Evolutionary conservation across 345 rosid species (phyloP).

Genomic region (Citrus inodora): DNA sequence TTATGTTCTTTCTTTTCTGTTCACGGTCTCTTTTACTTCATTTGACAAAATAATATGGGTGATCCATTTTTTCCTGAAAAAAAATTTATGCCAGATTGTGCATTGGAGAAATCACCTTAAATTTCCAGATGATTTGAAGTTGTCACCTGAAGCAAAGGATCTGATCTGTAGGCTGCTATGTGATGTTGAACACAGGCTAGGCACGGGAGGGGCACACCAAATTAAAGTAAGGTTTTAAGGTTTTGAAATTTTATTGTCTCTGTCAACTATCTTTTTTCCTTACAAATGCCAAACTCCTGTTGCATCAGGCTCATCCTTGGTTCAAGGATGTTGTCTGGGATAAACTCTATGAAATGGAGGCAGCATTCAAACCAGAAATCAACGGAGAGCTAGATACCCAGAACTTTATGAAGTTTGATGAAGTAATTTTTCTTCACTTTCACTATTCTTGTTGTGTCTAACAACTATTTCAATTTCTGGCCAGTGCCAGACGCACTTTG

Average conservation of each 20-base stretch:
- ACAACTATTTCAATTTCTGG: background rate
- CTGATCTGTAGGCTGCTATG: slow-evolving; percentile 81
- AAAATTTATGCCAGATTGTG: slow-evolving; percentile 57
- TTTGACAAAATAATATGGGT: background rate
- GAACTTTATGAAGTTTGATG: slow-evolving; percentile 97
- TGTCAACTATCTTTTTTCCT: slow-evolving; percentile 14
- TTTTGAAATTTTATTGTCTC: slow-evolving; percentile 9
- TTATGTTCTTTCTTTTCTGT: background rate
- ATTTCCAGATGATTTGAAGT: slow-evolving; percentile 78
- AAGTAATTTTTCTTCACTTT: slow-evolving; percentile 43
- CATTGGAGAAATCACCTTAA: slow-evolving; percentile 86
- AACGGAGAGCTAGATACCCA: slow-evolving; percentile 91
- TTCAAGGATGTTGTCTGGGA: slow-evolving; percentile 76
- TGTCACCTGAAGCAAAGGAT: slow-evolving; percentile 79
- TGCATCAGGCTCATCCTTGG: slow-evolving; percentile 89
- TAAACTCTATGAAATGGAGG: slow-evolving; percentile 87
- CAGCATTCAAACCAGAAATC: slow-evolving; percentile 94
- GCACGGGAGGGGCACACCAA: slow-evolving; percentile 81
- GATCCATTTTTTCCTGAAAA: background rate
- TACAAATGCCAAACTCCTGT: slow-evolving; percentile 13
- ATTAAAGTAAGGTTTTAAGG: slow-evolving; percentile 61
- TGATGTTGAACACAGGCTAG: slow-evolving; percentile 86
- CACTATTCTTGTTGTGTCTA: background rate
- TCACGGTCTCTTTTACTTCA: background rate
- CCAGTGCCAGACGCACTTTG: background rate